These are phyloP conservation scores for Lichenothelia convexa DNA, from an alignment of 495 filamentous ascomycete genomes.

Conservation along the genomic window DNA sequence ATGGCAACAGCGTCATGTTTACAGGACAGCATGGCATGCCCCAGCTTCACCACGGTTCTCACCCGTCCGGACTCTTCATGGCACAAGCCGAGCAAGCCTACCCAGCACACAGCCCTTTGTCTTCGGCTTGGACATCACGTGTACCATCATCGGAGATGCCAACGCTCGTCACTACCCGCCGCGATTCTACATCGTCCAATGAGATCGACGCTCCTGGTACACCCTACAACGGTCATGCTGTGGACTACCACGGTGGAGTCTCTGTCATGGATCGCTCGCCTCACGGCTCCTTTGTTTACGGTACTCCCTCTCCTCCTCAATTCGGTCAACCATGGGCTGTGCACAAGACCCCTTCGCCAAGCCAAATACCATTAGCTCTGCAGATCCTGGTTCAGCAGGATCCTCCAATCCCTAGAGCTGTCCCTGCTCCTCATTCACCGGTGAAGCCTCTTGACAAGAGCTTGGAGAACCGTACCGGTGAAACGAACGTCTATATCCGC, in stretches of 20 bases:
- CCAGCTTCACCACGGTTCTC: slow-evolving; percentile 11
- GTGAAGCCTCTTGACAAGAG: slow-evolving; percentile 73
- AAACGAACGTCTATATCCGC: slow-evolving; percentile 93
- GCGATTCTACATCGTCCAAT: slow-evolving; percentile 39
- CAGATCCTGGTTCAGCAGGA: slow-evolving; percentile 52
- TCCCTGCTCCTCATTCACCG: slow-evolving; percentile 59
- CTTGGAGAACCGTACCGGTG: slow-evolving; percentile 70
- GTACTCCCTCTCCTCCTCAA: slow-evolving; percentile 44
- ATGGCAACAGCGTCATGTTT: background rate
- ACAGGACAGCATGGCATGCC: slow-evolving; percentile 1
- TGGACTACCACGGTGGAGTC: slow-evolving; percentile 35
- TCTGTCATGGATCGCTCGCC: slow-evolving; percentile 44
- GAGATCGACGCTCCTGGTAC: slow-evolving; percentile 44
- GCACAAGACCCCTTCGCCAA: slow-evolving; percentile 25
- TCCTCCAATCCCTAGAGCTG: slow-evolving; percentile 71
- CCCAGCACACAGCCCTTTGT: slow-evolving; percentile 19
- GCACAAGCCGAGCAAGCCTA: slow-evolving; percentile 18
- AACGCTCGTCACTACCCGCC: slow-evolving; percentile 24
- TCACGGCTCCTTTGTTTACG: slow-evolving; percentile 19
- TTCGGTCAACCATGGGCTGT: slow-evolving; percentile 23
- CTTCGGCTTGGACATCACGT: slow-evolving; percentile 21
- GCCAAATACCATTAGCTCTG: slow-evolving; percentile 44
- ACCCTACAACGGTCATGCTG: slow-evolving; percentile 37
- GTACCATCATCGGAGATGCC: slow-evolving; percentile 21
- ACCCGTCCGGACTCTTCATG: slow-evolving; percentile 14